phyloP scores from a whole-genome alignment of 2,329 filamentous ascomycete genomes.

The Rutstroemia sp. region DNA sequence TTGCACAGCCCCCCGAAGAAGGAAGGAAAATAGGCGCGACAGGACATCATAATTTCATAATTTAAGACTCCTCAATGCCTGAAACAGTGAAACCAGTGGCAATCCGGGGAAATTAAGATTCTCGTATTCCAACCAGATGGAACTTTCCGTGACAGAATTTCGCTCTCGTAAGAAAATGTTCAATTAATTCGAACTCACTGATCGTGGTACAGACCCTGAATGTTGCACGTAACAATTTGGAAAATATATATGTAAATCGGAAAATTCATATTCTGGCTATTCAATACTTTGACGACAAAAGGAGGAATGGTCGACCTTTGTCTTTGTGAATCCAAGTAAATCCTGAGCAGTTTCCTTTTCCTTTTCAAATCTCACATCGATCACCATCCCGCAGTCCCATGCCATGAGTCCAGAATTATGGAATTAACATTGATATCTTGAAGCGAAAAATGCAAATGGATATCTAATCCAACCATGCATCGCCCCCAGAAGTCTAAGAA shows the following conservation, averaged over 20 bases:
- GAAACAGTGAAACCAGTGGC: neutral
- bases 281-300: neutral
- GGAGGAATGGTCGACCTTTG: constrained; percentile 1
- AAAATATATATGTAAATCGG: neutral
- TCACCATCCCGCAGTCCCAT: constrained; percentile 1
- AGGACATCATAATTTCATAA: neutral
- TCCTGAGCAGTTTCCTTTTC: neutral
- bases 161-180: neutral
- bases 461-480: constrained; percentile 4
- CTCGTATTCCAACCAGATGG: neutral
- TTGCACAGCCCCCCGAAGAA: neutral
- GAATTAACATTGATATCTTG: neutral
- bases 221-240: neutral
- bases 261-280: constrained; percentile 3
- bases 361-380: neutral
- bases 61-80: neutral
- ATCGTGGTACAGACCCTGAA: neutral
- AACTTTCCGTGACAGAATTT: neutral
- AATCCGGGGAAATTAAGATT: constrained; percentile 1
- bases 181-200: neutral
- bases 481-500: constrained; percentile 2
- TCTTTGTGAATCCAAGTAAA: neutral
- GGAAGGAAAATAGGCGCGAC: too few species aligned
- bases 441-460: neutral
- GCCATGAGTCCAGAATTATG: constrained; percentile 1